phyloP scores from a whole-genome alignment of 768 basidiomycete genomes.

The Albatrellus ellisii region DNA sequence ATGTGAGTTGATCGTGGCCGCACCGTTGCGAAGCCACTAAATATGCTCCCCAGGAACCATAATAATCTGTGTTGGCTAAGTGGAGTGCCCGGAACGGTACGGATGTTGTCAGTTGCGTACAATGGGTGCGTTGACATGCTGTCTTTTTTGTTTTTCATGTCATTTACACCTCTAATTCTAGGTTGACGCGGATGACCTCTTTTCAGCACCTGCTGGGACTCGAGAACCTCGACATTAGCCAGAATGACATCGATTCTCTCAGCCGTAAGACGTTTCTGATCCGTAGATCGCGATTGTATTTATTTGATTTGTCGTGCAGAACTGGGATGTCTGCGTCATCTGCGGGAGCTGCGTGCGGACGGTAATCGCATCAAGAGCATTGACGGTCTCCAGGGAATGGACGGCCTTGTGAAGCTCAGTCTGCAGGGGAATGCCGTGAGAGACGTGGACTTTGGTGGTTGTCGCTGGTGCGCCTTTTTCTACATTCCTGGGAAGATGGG shows the following conservation, averaged over 20 bases:
- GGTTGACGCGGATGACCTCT: conserved; percentile 77
- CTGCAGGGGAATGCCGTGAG: conserved; percentile 61
- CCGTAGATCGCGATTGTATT: conserved; percentile 6
- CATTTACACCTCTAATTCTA: conserved; percentile 18
- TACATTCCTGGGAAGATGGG: conserved; percentile 15
- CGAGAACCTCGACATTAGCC: conserved; percentile 81
- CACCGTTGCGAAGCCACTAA: not conserved
- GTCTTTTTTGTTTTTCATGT: conserved; percentile 1
- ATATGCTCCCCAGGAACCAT: conserved; percentile 35
- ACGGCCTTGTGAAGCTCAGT: conserved; percentile 74
- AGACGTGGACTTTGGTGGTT: conserved; percentile 43
- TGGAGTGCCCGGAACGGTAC: conserved; percentile 56
- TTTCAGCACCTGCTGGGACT: conserved; percentile 79
- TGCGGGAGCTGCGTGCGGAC: conserved; percentile 86
- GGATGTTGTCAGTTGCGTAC: conserved; percentile 66
- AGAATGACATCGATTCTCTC: conserved; percentile 81
- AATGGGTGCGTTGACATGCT: conserved; percentile 40
- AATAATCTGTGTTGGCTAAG: conserved; percentile 74
- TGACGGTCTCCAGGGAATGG: conserved; percentile 68
- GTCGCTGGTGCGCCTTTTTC: conserved; percentile 49
- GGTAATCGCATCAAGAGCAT: conserved; percentile 64
- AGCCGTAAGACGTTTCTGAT: conserved; percentile 35
- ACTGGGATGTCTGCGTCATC: conserved; percentile 67
- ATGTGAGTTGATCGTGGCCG: conserved; percentile 40
- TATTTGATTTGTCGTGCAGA: conserved; percentile 42